phyloP scores from a whole-genome alignment of 1,284 basidiomycete species.

The Hemileia vastatrix region DNA sequence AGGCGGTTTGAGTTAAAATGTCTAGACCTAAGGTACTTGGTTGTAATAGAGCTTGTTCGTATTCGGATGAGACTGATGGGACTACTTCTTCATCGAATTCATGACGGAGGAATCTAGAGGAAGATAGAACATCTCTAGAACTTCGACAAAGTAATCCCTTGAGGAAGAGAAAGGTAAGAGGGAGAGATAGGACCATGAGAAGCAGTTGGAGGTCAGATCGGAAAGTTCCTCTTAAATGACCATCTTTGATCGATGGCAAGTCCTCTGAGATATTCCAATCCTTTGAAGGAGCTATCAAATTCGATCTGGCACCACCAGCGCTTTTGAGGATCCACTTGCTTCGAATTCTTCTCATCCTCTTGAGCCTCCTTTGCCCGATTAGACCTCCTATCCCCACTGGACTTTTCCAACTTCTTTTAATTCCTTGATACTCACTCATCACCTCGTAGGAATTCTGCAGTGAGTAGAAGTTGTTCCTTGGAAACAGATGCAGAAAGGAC shows the following conservation, averaged over 20 bases:
- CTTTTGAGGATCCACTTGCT: too few species aligned
- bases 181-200: neutral
- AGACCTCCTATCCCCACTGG: too few species aligned
- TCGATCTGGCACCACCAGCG: too few species aligned
- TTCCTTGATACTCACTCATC: too few species aligned
- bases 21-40: slow-evolving; percentile 64
- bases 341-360: too few species aligned
- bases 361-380: too few species aligned
- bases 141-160: slow-evolving; percentile 39
- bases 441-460: slow-evolving; percentile 86
- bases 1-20: slow-evolving; percentile 75
- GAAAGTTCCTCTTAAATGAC: too few species aligned
- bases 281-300: too few species aligned
- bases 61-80: slow-evolving; percentile 63
- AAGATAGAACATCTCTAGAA: slow-evolving; percentile 52
- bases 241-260: too few species aligned
- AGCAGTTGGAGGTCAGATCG: too few species aligned
- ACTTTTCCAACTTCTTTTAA: too few species aligned
- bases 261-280: too few species aligned
- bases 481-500: slow-evolving; percentile 75
- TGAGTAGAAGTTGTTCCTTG: slow-evolving; percentile 82
- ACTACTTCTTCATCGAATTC: slow-evolving; percentile 78
- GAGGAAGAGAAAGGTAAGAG: neutral
- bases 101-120: slow-evolving; percentile 70
- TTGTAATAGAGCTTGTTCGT: slow-evolving; percentile 55